phyloP scores from a whole-genome alignment of 1,284 basidiomycete genomes.

The Sanghuangporus sanghuang region DNA sequence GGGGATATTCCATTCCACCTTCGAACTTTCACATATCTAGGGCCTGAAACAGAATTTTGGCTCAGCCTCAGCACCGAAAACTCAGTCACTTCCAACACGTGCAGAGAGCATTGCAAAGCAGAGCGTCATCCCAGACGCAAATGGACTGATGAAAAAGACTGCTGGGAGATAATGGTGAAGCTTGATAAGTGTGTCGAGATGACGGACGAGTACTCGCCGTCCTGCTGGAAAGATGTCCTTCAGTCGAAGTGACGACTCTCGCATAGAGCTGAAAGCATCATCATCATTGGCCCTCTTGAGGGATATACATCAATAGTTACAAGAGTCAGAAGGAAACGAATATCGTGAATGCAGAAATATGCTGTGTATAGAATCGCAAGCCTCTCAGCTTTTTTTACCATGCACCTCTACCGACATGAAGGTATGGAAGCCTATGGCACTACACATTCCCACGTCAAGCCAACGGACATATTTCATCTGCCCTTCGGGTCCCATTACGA shows the following conservation, averaged over 20 bases:
- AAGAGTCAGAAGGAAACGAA: neutral
- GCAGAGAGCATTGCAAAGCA: neutral
- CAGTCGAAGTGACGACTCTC: neutral
- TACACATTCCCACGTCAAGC: neutral
- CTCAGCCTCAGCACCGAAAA: neutral
- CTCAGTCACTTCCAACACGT: neutral
- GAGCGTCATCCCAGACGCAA: neutral
- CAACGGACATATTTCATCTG: neutral
- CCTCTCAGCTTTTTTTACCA: neutral
- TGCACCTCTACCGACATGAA: neutral
- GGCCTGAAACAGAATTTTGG: neutral
- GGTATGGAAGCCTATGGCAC: neutral
- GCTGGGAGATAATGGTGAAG: neutral
- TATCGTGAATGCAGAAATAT: neutral
- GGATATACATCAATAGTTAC: neutral
- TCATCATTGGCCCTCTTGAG: too few relatives aligned
- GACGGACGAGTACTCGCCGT: neutral
- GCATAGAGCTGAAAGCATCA: neutral
- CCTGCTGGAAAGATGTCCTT: neutral
- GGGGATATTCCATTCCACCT: neutral
- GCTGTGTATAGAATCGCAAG: neutral
- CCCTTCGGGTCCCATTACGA: conserved; percentile 27
- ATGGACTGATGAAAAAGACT: neutral
- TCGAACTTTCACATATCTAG: neutral
- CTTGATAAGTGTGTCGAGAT: neutral